Percentiles rank a stretch among this genome's conserved stretches.
Evolutionary conservation across 345 rosid genomes (phyloP).

Genomic region (Eucalyptus regnans): DNA sequence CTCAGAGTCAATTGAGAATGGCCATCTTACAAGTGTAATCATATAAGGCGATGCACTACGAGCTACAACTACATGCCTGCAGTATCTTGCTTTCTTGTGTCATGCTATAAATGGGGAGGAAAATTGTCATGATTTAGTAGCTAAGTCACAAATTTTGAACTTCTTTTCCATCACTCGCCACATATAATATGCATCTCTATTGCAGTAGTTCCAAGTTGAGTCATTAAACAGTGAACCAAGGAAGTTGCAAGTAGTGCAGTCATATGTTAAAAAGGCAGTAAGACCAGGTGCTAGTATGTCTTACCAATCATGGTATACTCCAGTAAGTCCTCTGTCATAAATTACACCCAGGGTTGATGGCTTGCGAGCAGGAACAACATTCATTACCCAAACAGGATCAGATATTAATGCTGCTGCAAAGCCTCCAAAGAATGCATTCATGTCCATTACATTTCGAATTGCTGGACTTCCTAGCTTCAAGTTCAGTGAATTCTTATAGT

Average conservation of each 20-base stretch:
- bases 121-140: neutral
- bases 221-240: neutral
- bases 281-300: neutral
- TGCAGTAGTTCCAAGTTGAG: neutral
- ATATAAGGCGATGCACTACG: neutral
- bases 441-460: conserved; percentile 85
- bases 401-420: conserved; percentile 79
- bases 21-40: neutral
- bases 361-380: conserved; percentile 79
- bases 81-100: neutral
- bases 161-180: neutral
- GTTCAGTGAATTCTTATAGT: conserved; percentile 54
- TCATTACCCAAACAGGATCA: conserved; percentile 95
- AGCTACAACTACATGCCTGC: neutral
- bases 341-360: conserved; percentile 64
- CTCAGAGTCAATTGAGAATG: neutral
- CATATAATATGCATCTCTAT: neutral
- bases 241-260: neutral
- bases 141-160: neutral
- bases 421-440: conserved; percentile 94
- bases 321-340: conserved; percentile 86
- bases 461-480: conserved; percentile 67
- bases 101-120: neutral
- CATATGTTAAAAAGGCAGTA: neutral
- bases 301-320: conserved; percentile 40